phyloP scores from a whole-genome alignment of 139 green algal species.

The Micractinium conductrix region DNA sequence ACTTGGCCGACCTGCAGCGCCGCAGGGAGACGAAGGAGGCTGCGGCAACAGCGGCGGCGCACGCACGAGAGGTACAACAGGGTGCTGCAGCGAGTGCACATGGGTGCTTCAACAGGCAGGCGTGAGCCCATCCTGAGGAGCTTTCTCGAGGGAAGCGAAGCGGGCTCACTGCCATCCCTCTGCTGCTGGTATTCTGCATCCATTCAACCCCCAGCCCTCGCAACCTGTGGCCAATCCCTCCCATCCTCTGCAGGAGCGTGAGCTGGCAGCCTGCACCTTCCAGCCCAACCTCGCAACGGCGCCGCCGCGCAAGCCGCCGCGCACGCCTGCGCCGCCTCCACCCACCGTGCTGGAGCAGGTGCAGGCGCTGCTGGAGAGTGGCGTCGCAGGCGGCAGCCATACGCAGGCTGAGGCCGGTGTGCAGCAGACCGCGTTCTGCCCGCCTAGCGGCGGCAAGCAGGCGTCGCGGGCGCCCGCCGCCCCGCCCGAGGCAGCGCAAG shows the following conservation, averaged over 20 bases:
- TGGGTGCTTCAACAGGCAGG: background rate
- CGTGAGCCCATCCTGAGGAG: background rate
- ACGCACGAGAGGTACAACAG: background rate
- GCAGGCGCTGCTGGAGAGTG: slow-evolving; percentile 2
- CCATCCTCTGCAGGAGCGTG: background rate
- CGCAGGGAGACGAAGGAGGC: background rate
- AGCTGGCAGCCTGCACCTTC: slow-evolving; percentile 6
- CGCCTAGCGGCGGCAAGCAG: background rate
- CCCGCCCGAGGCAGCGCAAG: background rate
- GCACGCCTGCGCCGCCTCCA: background rate
- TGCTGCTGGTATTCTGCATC: background rate
- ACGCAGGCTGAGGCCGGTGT: background rate
- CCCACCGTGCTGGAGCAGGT: background rate
- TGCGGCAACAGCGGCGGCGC: background rate
- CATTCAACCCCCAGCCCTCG: background rate
- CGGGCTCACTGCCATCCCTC: too few species aligned
- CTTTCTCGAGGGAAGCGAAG: too few species aligned
- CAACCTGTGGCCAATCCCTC: too few species aligned
- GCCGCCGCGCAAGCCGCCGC: background rate
- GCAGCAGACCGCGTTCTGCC: too few species aligned
- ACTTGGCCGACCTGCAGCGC: background rate
- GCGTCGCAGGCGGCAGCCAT: background rate
- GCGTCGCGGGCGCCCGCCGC: background rate
- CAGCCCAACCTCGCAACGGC: background rate
- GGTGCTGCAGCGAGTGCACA: background rate